These are phyloP conservation scores for Pisolithus albus DNA, from an alignment of 768 basidiomycete species.

Conservation along the genomic window DNA sequence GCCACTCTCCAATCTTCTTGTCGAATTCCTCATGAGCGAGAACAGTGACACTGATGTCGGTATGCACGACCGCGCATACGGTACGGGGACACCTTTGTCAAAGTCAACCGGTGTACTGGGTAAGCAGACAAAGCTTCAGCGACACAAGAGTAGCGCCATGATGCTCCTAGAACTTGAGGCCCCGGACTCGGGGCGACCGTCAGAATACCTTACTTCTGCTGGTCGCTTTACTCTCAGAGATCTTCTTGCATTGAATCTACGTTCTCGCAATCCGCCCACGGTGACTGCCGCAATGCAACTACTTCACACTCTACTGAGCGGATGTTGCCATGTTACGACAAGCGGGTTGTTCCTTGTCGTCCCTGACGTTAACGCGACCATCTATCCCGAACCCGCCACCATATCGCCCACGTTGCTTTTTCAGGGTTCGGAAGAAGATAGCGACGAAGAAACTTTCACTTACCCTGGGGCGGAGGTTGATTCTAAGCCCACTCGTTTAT, in stretches of 20 bases:
- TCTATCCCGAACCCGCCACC: conserved; percentile 57
- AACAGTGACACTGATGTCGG: conserved; percentile 62
- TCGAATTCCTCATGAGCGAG: conserved; percentile 78
- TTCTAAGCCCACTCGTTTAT: conserved; percentile 6
- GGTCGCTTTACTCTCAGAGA: conserved; percentile 91
- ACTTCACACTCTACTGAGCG: conserved; percentile 64
- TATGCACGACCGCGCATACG: too few species aligned
- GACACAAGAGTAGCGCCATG: conserved; percentile 86
- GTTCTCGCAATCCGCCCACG: conserved; percentile 57
- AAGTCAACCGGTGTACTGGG: conserved; percentile 25
- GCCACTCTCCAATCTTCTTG: conserved; percentile 60
- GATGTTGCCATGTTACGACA: conserved; percentile 57
- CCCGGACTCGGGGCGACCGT: conserved; percentile 59
- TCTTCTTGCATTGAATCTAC: conserved; percentile 71
- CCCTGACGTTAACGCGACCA: conserved; percentile 65
- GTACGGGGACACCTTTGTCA: conserved; percentile 29
- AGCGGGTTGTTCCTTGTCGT: conserved; percentile 67
- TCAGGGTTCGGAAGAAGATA: conserved; percentile 31
- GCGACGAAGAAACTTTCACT: conserved; percentile 46
- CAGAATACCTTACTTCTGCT: conserved; percentile 81
- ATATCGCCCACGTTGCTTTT: conserved; percentile 19
- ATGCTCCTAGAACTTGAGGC: conserved; percentile 81
- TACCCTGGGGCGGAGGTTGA: conserved; percentile 31
- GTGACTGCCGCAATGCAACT: conserved; percentile 76
- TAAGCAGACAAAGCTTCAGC: conserved; percentile 41